Evolutionary conservation across 331 rosid species (phyloP).

Genomic region (Pyracantha coccinea): DNA sequence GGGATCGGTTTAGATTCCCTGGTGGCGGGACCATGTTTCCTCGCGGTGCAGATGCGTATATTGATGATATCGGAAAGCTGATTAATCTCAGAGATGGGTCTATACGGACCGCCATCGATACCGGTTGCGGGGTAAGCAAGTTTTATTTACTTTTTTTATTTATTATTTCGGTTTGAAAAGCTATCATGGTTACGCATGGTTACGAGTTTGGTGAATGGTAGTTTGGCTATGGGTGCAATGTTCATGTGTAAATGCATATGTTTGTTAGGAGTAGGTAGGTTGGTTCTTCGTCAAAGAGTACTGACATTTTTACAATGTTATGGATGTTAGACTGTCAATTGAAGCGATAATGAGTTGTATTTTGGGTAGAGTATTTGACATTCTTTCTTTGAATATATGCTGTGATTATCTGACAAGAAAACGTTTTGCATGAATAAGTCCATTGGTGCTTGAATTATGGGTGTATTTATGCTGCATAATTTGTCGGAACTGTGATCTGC

Average conservation of each 20-base stretch:
- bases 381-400: neutral
- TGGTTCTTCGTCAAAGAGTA: neutral
- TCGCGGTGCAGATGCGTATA: slow-evolving; percentile 70
- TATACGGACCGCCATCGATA: slow-evolving; percentile 86
- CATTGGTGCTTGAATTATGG: neutral
- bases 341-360: no score
- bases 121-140: slow-evolving; percentile 90
- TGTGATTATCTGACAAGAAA: neutral
- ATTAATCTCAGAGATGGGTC: slow-evolving; percentile 70
- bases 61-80: slow-evolving; percentile 63
- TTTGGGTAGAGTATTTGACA: no score
- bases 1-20: slow-evolving; percentile 64
- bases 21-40: slow-evolving; percentile 99
- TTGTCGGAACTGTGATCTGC: neutral
- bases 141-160: neutral
- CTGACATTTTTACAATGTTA: neutral
- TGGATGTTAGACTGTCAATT: no score
- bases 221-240: neutral
- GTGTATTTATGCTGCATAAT: neutral
- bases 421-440: neutral
- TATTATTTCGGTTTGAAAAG: neutral
- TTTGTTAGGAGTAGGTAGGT: neutral
- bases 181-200: neutral
- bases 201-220: neutral
- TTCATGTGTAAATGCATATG: neutral